phyloP scores from a whole-genome alignment of 306 rosid species.

The Hippophae gyantsensis region DNA sequence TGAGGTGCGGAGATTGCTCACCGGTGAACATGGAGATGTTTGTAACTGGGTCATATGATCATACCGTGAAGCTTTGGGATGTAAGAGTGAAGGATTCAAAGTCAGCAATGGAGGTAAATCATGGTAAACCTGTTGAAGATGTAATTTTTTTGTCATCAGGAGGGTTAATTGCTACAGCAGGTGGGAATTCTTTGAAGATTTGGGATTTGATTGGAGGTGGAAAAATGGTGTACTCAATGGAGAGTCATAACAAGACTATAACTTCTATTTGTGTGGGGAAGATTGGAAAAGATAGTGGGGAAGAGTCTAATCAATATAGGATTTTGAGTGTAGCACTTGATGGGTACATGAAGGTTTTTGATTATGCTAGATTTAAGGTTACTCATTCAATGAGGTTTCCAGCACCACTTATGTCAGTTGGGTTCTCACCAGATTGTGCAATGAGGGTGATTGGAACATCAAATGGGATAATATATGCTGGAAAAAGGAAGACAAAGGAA shows the following conservation, averaged over 20 bases:
- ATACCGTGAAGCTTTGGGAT: constrained; percentile 81
- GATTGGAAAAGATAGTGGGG: constrained; percentile 35
- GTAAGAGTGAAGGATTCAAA: constrained; percentile 45
- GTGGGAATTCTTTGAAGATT: constrained; percentile 65
- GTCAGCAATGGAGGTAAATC: constrained; percentile 44
- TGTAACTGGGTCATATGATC: constrained; percentile 82
- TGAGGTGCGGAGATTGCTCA: constrained; percentile 78
- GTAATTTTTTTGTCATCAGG: constrained; percentile 66
- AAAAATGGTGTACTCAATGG: constrained; percentile 61
- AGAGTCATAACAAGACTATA: constrained; percentile 86
- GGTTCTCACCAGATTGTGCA: constrained; percentile 49
- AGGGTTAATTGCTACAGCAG: constrained; percentile 72
- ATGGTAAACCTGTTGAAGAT: constrained; percentile 74
- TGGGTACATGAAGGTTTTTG: constrained; percentile 90
- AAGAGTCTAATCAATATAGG: constrained; percentile 47
- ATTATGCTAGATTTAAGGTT: constrained; percentile 56
- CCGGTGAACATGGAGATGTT: constrained; percentile 53
- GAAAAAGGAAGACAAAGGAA: constrained; percentile 53
- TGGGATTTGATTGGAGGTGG: constrained; percentile 96
- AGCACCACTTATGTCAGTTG: constrained; percentile 70
- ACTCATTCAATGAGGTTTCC: constrained; percentile 89
- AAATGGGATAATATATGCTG: constrained; percentile 66
- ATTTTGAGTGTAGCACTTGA: constrained; percentile 83
- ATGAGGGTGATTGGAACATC: constrained; percentile 70
- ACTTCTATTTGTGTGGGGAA: constrained; percentile 59